Base-by-base conservation (phyloP, 2,329 filamentous ascomycete genomes). In the Aspergillus cejpii region DNA sequence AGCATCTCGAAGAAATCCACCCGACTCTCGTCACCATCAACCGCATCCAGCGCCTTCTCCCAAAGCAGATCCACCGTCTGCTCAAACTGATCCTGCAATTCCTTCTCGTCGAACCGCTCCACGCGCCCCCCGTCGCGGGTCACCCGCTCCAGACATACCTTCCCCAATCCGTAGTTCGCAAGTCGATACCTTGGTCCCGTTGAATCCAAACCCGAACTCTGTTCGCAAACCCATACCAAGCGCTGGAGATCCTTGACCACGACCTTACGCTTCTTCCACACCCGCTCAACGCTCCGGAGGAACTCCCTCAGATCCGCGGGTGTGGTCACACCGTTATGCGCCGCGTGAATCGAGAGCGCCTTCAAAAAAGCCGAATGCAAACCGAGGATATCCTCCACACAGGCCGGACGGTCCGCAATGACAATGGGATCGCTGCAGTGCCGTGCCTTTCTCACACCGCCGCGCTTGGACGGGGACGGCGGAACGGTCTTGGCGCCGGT, bases 211-310 rank as follows among this genome's bases (percentile, higher is more conserved):
- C 55, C 52, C n/a, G 57, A 45, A 15, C 55, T 58, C 28, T 60
- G 60, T 10, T 71, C 69, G 56, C 83, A 74, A n/a, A 88, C 67
- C 39, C 82, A 84, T 17, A 90, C 65, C 50, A 83, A 78, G 49
- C 78, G 74, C 49, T 80, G 79, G 38, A 89, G 70, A 56, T 90
- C 85, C 31, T 80, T 77, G 0, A 77, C 67, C 0, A 74, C 77
- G 12, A 88, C 83, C 45, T 74, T 74, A 24, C 84, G 76, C 67
- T 85, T 87, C 47, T 84, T 83, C 85, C 85, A 90, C 28, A 82
- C 71, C 51, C 80, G 76, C 10, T 83, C 78, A 31, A 87, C 72
- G 45, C 80, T 75, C 7, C 79, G 79, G 26, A 77, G 74, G 27
- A 89, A 72, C 23, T 74, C 69, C 27, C 74, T 71, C 36, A 88